Base-by-base conservation (phyloP, 2,329 filamentous ascomycete species). In the Anisogramma anomala region DNA sequence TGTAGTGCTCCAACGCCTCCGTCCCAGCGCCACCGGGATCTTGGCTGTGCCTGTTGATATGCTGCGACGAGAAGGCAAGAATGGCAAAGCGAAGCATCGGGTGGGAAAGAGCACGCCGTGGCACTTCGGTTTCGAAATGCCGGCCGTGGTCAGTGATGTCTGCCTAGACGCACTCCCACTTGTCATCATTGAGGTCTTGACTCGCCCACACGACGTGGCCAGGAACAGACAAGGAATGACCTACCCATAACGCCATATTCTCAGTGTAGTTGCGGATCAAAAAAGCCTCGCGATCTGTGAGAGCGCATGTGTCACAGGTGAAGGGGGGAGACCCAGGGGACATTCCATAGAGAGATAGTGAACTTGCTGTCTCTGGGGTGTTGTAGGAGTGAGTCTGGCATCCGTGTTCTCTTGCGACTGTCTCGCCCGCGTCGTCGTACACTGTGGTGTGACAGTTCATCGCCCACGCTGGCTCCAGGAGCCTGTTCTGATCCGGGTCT, bases 1-100 rank as follows among this genome's bases (percentile, higher is more conserved):
- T 27, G 11, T 41, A 41, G 9, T 41, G 35, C 26, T 41, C 39
- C 1, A 41, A 25, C 3, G 39, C 33, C 33, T 41, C 39, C 15
- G 31, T 41, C 2, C 25, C 10, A 10, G 8, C n/a, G 8, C 10
- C n/a, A 27, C 25, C 25, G 10, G 25, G 25, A 27, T 13, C 10
- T 27, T 27, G 4, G n/a, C 3, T 27, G 4, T 10, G 25, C 8
- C 25, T 27, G 9, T 27, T 27, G 25, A 27, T 9, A 13, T 27
- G 25, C 8, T 27, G 4, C 4, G 25, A 27, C 25, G 25, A 27
- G 9, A 27, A 27, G 4, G 25, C 25, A 13, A 27, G n/a, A 27
- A 27, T 27, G 25, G 25, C 25, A 27, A 27, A 27, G 9, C 25
- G 25, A 10, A 27, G 25, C 10, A 13, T 27, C n/a, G 25, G 25